These are phyloP conservation scores for Babesia ovata DNA, from an alignment of 169 alveolate genomes.

Conservation along the genomic window DNA sequence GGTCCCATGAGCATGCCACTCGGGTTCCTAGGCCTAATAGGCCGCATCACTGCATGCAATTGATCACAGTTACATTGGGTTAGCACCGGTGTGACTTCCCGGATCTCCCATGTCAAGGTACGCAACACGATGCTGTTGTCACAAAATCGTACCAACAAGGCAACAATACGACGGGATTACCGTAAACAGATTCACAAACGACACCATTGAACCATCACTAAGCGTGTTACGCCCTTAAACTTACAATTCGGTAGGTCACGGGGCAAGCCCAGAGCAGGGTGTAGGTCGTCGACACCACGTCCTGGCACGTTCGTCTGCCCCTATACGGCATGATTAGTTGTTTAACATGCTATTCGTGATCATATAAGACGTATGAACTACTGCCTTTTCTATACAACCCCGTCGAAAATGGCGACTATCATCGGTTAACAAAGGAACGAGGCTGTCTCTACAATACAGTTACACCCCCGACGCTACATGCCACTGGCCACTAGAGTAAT, in stretches of 20 bases:
- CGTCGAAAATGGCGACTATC: no score
- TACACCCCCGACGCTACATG: no score
- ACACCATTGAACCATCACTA: background rate
- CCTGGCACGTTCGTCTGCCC: background rate
- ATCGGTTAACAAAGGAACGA: no score
- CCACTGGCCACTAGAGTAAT: no score
- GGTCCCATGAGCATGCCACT: conserved; percentile 80
- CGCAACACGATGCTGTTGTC: background rate
- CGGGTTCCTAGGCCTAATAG: conserved; percentile 58
- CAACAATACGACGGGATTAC: background rate
- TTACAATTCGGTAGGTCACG: background rate
- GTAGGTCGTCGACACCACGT: conserved; percentile 14
- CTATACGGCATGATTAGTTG: background rate
- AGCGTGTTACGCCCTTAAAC: background rate
- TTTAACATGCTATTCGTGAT: no score
- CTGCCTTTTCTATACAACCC: no score
- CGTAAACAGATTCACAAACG: background rate
- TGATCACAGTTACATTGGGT: background rate
- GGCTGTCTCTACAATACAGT: no score
- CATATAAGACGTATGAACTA: no score
- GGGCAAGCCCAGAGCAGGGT: conserved; percentile 1
- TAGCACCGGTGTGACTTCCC: no score
- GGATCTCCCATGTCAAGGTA: no score
- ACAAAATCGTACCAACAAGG: background rate
- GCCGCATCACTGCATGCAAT: background rate